A percentile compares a stretch with the other conserved stretches of the same genome.
Conservation (phyloP, 495 filamentous ascomycete species). For the Xanthoparmelia taractica region DNA sequence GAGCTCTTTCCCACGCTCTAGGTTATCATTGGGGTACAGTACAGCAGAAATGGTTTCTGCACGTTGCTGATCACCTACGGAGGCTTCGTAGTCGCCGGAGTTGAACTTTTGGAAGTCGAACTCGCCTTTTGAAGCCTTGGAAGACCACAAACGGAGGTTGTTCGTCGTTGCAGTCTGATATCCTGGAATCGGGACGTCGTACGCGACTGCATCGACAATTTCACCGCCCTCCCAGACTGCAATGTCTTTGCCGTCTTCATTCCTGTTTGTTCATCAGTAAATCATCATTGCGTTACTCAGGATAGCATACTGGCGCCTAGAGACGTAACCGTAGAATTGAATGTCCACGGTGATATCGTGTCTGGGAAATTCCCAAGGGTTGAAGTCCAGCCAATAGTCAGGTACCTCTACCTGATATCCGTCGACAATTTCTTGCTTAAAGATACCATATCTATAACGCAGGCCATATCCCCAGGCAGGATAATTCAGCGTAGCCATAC, state of each 20-base stretch:
- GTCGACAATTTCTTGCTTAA: slow-evolving; percentile 98
- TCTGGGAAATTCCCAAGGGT: slow-evolving; percentile 96
- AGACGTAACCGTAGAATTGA: slow-evolving; percentile 85
- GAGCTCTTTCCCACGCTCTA: slow-evolving; percentile 93
- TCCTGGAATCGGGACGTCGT: slow-evolving; percentile 91
- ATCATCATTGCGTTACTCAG: not conserved
- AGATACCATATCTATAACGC: slow-evolving; percentile 94
- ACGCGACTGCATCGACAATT: slow-evolving; percentile 85
- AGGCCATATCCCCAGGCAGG: slow-evolving; percentile 96
- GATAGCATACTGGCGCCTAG: slow-evolving; percentile 48
- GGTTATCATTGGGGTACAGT: slow-evolving; percentile 94
- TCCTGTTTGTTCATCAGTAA: slow-evolving; percentile 33
- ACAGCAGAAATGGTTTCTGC: slow-evolving; percentile 98
- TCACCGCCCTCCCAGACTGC: slow-evolving; percentile 86
- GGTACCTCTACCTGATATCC: slow-evolving; percentile 97
- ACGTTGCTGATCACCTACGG: slow-evolving; percentile 88
- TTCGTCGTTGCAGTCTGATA: slow-evolving; percentile 87
- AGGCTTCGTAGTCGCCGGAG: slow-evolving; percentile 93
- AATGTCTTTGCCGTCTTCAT: slow-evolving; percentile 65
- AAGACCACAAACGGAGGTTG: slow-evolving; percentile 93
- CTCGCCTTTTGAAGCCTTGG: slow-evolving; percentile 91
- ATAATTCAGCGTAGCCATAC: slow-evolving; percentile 86
- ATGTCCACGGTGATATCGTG: slow-evolving; percentile 93
- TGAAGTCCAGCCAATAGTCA: slow-evolving; percentile 98
- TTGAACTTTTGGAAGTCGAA: slow-evolving; percentile 99